phyloP scores from a whole-genome alignment of 148 eudicot genomes.

The Amaranthus hypochondriacus region DNA sequence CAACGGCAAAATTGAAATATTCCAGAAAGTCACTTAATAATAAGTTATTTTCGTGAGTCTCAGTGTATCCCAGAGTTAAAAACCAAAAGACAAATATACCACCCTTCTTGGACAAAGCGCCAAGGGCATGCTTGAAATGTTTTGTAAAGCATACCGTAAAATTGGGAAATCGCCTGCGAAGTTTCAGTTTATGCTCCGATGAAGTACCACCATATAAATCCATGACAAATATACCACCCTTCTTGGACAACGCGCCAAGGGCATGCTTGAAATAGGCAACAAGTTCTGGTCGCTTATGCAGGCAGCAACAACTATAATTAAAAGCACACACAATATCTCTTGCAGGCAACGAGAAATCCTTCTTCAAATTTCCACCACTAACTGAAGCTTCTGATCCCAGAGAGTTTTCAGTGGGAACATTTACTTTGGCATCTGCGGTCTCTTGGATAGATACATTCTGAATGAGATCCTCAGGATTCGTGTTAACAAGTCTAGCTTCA shows the following conservation, averaged over 20 bases:
- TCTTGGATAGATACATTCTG: slow-evolving; percentile 34
- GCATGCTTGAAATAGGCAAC: slow-evolving; percentile 79
- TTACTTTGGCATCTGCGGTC: slow-evolving; percentile 18
- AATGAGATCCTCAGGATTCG: slow-evolving; percentile 36
- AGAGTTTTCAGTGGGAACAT: slow-evolving; percentile 27
- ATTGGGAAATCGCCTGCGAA: slow-evolving; percentile 83
- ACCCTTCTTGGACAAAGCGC: too few species aligned
- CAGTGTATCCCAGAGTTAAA: background rate
- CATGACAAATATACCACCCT: slow-evolving; percentile 94
- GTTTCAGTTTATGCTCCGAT: slow-evolving; percentile 67
- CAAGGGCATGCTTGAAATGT: too few species aligned
- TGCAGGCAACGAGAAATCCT: slow-evolving; percentile 35
- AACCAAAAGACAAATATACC: background rate
- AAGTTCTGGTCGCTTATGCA: slow-evolving; percentile 76
- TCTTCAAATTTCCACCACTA: slow-evolving; percentile 29
- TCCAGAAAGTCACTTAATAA: background rate
- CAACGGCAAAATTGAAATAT: background rate
- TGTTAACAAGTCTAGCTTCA: slow-evolving; percentile 55
- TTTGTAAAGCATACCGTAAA: slow-evolving; percentile 56
- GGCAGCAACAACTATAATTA: slow-evolving; percentile 97
- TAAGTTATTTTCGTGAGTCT: background rate
- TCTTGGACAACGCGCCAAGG: slow-evolving; percentile 48
- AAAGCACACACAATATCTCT: slow-evolving; percentile 95
- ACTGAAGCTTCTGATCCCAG: slow-evolving; percentile 16
- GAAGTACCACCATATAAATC: slow-evolving; percentile 97